Evolutionary conservation across 1,284 basidiomycete species (phyloP), one percentile per base, ranked within the genome.

Genomic region (Heliocybe sulcata): DNA sequence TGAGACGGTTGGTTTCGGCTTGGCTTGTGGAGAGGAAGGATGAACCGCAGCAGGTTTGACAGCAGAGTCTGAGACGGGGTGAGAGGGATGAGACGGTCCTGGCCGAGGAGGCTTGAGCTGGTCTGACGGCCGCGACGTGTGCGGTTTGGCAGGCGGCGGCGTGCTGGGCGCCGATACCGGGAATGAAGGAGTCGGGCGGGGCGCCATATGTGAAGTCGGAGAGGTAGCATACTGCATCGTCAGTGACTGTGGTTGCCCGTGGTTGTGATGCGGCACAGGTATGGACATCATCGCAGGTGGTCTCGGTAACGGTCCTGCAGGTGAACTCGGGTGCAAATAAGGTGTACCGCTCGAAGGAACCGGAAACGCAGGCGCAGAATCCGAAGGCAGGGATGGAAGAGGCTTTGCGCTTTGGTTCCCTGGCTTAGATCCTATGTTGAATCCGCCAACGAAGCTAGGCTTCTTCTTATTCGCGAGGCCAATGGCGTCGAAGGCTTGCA

Each of bases 221-320:
- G 29, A 35, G 55, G 81, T 68, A 6, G 86, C 85, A 61, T 81
- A 73, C 57, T 80, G 77, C 83, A 85, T 82, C 3, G 85, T 85
- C 59, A 76, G 66, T 8, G 84, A 87, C 25, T 69, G 69, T 50
- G 61, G 63, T 10, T 62, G 54, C 11, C 59, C 52, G 23, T 61
- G 58, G 20, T 59, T 23, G 26, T 65, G 62, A 33, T 61, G 62
- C 1, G 79, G 77, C 49, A 70, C 62, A 2, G 73, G 69, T 66
- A 77, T 74, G n/a, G 63, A 57, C 11, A 76, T 70, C 9, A 57
- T 56, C 14, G 51, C 23, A 6, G 61, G 58, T 19, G 61, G 58
- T 12, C 52, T 35, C 26, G 58, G 58, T 22, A 57, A 33, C 14
- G 56, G 55, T 16, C 48, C 53, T 11, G 53, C 49, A 2, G 45